Evolutionary conservation across 805 yeast species (phyloP).

Genomic region (Huiozyma naganishii): DNA sequence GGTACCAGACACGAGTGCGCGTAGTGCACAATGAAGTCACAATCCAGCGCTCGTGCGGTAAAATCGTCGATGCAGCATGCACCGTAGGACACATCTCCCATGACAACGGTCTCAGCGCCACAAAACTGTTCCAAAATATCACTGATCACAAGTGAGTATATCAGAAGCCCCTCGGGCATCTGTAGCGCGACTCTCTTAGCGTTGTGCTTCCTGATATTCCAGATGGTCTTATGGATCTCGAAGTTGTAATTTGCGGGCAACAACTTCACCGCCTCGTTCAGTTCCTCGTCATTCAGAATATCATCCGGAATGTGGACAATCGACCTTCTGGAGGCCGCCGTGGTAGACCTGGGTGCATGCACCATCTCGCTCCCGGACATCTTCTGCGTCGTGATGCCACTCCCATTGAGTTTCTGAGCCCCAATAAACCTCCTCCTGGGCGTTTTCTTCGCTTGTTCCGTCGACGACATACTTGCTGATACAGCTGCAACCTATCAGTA

Average conservation of each 20-base stretch:
- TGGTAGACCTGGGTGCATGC: conserved; percentile 20
- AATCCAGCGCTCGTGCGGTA: conserved; percentile 84
- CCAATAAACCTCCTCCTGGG: conserved; percentile 58
- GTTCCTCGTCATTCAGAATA: conserved; percentile 64
- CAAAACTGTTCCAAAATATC: conserved; percentile 92
- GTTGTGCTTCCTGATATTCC: conserved; percentile 69
- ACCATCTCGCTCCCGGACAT: conserved; percentile 13
- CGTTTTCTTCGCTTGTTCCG: neutral
- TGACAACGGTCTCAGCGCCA: conserved; percentile 72
- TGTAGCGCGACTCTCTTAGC: conserved; percentile 87
- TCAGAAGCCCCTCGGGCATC: conserved; percentile 93
- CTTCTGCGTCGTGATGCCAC: conserved; percentile 18
- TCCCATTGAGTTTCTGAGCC: conserved; percentile 25
- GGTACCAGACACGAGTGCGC: conserved; percentile 97
- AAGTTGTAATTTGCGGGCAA: conserved; percentile 89
- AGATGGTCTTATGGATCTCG: conserved; percentile 89
- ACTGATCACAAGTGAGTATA: conserved; percentile 79
- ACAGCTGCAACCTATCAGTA: no score
- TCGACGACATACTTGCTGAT: neutral
- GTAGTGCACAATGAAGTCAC: conserved; percentile 91
- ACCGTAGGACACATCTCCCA: conserved; percentile 98
- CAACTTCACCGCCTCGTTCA: conserved; percentile 72
- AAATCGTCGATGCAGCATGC: conserved; percentile 97
- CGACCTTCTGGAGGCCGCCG: conserved; percentile 40
- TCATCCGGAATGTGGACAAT: conserved; percentile 84